Percentiles rank a stretch among this genome's conserved stretches.
These are phyloP conservation scores for Boletales sp. DNA, from an alignment of 768 basidiomycete genomes.

Conservation along the genomic window DNA sequence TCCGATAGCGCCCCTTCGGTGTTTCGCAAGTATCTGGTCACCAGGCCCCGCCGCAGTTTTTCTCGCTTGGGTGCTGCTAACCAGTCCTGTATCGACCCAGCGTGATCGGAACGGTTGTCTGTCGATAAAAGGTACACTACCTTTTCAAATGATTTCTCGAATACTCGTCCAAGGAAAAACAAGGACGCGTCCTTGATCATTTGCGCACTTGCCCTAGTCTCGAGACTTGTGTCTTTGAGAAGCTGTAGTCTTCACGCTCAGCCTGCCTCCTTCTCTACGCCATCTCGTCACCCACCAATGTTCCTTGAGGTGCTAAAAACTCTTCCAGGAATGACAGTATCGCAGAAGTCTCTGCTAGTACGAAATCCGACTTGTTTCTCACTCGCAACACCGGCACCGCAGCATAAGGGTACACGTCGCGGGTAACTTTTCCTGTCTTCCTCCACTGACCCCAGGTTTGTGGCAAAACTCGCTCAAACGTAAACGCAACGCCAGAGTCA, in stretches of 20 bases:
- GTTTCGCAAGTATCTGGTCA: slow-evolving; percentile 19
- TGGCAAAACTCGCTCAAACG: slow-evolving; percentile 14
- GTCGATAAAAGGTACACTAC: slow-evolving; percentile 1
- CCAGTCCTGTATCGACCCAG: slow-evolving; percentile 15
- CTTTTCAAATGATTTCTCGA: slow-evolving; percentile 5
- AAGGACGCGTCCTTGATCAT: slow-evolving; percentile 26
- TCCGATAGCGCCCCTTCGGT: slow-evolving; percentile 16
- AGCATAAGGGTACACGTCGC: slow-evolving; percentile 22
- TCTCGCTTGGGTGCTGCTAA: slow-evolving; percentile 18
- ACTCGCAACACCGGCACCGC: slow-evolving; percentile 23
- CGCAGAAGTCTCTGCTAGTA: slow-evolving; percentile 24
- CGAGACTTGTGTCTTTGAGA: slow-evolving; percentile 16
- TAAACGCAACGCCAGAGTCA: slow-evolving; percentile 22
- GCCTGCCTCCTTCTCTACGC: not conserved
- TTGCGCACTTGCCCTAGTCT: slow-evolving; percentile 11
- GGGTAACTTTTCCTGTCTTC: slow-evolving; percentile 2
- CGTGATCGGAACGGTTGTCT: not conserved
- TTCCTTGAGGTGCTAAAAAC: slow-evolving; percentile 10
- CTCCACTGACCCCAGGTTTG: not conserved
- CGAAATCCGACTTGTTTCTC: slow-evolving; percentile 13
- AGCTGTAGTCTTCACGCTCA: slow-evolving; percentile 7
- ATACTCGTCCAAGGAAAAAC: slow-evolving; percentile 15
- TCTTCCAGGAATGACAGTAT: slow-evolving; percentile 24
- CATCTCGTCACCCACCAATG: slow-evolving; percentile 9
- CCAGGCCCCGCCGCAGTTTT: slow-evolving; percentile 16